phyloP scores from a whole-genome alignment of 805 yeast species.

The Saccharomyces jurei region DNA sequence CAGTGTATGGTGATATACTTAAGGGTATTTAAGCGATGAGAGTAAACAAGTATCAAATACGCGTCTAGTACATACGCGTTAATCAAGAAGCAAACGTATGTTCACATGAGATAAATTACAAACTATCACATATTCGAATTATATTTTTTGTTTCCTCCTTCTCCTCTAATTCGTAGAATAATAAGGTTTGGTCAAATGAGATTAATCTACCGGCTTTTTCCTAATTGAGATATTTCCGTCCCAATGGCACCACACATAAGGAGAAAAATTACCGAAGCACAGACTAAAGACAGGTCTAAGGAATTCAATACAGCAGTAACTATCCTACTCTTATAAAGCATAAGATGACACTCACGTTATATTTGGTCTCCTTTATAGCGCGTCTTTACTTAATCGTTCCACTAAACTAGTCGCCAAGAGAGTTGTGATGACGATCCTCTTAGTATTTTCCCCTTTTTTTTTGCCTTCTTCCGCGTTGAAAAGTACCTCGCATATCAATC shows the following conservation, averaged over 20 bases:
- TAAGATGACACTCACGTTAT: neutral
- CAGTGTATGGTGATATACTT: neutral
- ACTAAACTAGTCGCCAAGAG: neutral
- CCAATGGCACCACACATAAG: neutral
- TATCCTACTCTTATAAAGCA: neutral
- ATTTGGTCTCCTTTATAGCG: neutral
- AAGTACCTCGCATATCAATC: neutral
- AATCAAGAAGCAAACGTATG: neutral
- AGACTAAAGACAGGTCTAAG: neutral
- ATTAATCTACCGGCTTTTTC: neutral
- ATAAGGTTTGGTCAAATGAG: neutral
- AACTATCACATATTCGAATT: neutral
- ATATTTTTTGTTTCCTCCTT: neutral
- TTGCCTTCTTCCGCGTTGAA: neutral
- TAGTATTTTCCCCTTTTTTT: neutral
- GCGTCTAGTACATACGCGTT: neutral
- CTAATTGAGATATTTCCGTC: neutral
- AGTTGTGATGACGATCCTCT: neutral
- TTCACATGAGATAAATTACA: neutral
- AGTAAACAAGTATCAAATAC: neutral
- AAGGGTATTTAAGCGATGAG: neutral
- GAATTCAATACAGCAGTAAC: neutral
- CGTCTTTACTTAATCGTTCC: too few species aligned
- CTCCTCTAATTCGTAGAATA: neutral
- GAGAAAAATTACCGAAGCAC: neutral